Base-by-base conservation (phyloP, 495 filamentous ascomycete genomes). In the Aspergillus hancockii region DNA sequence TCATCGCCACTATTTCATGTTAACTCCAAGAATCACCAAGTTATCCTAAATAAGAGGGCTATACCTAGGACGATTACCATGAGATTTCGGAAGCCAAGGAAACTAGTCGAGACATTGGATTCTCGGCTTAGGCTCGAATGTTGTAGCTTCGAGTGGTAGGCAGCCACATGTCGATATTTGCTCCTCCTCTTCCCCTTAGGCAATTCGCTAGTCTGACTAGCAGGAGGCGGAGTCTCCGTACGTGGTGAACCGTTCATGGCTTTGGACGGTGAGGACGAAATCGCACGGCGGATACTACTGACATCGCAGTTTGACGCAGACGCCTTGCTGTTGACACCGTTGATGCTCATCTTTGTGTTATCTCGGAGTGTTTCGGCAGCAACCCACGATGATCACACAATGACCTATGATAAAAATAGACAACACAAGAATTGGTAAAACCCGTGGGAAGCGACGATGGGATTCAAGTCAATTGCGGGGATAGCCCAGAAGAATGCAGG, bases 21-120 rank as follows among this genome's bases (percentile, higher is more conserved):
- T 38, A 71, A 62, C 60, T 40, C 38, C 28, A 40, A 30, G 58
- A 31, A 43, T 22, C 10, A 45, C 21, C 31, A 41, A 21, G 7
- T 7, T 16, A 23, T 30, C 52, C 22, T 21, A 9, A 25, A 41
- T 22, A 0, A 30, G 45, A 47, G 36, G 32, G 41, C 66, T 78
- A 41, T 82, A 94, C 92, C 85, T 53, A 97, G 74, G 38, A 96
- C 90, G 60, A 98, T 86, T 13, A 96, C 90, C 93, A 97, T 97
- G 49, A 98, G 79, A 64, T 98, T 98, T 32, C 93, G 81, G 65
- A 98, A 98, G 0, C 94, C 94, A 43, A 96, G 71, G 68, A 97
- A 98, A 67, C 90, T 96, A 21, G 93, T 90, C 16, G 85, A 75
- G 9, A 73, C 76, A 43, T 83, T 77, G 1, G 91, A 78, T 67